Evolutionary conservation across 768 basidiomycete genomes (phyloP).

Genomic region (Cystobasidiopsis lactophilus): DNA sequence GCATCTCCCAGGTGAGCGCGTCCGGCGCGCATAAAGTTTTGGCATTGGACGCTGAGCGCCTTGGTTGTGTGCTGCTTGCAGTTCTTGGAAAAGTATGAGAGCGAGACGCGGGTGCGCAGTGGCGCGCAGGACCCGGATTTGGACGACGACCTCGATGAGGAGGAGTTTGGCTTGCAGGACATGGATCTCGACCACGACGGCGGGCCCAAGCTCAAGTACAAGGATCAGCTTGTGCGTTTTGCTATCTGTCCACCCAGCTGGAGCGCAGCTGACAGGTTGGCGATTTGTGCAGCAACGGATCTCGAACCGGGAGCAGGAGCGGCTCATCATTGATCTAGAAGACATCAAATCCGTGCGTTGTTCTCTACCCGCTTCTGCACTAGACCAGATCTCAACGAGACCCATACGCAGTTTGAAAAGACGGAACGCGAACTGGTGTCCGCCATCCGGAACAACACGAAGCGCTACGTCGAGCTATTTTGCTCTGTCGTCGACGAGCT

Average conservation of each 20-base stretch:
- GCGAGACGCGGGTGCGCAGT: constrained; percentile 7
- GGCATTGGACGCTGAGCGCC: too few relatives aligned
- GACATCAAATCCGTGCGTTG: constrained; percentile 49
- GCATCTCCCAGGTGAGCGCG: too few relatives aligned
- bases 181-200: constrained; percentile 6
- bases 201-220: constrained; percentile 40
- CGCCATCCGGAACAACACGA: constrained; percentile 8
- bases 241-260: neutral
- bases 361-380: neutral
- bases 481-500: constrained; percentile 72
- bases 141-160: constrained; percentile 8
- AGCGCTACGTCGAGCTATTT: constrained; percentile 69
- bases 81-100: neutral
- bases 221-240: constrained; percentile 49
- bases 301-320: constrained; percentile 79
- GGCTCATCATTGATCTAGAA: constrained; percentile 68
- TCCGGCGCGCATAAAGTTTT: too few relatives aligned
- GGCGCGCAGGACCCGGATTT: constrained; percentile 1
- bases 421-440: constrained; percentile 5
- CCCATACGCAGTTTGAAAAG: constrained; percentile 7
- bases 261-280: constrained; percentile 1
- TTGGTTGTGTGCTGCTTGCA: too few relatives aligned
- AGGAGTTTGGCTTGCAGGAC: constrained; percentile 4
- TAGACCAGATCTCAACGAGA: neutral
- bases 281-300: constrained; percentile 50